These are phyloP conservation scores for Akanthomyces muscarius DNA, from an alignment of 2,329 filamentous ascomycete species.

Conservation along the genomic window DNA sequence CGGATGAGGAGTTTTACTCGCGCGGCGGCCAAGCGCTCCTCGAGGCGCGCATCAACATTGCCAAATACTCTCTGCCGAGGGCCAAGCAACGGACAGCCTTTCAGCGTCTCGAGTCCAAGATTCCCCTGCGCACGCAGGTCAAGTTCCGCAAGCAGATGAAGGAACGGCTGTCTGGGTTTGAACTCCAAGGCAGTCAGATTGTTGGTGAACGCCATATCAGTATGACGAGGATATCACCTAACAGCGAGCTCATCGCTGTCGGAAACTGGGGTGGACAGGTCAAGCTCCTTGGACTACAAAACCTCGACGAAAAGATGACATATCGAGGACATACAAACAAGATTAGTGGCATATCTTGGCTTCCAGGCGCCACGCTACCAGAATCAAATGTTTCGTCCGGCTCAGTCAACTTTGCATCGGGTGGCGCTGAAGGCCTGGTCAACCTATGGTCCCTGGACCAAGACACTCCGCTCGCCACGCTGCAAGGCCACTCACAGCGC, in stretches of 20 bases:
- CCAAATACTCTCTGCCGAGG: conserved; percentile 76
- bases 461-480: conserved; percentile 77
- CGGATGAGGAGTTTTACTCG: conserved; percentile 93
- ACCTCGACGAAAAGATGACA: conserved; percentile 69
- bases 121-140: conserved; percentile 83
- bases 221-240: conserved; percentile 86
- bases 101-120: conserved; percentile 76
- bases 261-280: conserved; percentile 93
- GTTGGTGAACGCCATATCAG: conserved; percentile 87
- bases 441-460: conserved; percentile 86
- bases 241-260: conserved; percentile 76
- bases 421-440: conserved; percentile 81
- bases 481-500: conserved; percentile 78
- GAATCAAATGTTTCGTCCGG: conserved; percentile 66
- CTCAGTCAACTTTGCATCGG: conserved; percentile 80
- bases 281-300: conserved; percentile 79
- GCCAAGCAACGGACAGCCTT: conserved; percentile 72
- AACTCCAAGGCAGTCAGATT: conserved; percentile 90
- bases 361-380: conserved; percentile 73
- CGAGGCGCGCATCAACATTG: conserved; percentile 72
- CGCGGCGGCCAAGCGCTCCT: conserved; percentile 71
- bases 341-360: conserved; percentile 88
- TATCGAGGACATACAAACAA: conserved; percentile 84
- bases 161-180: conserved; percentile 74
- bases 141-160: conserved; percentile 89